A percentile compares a stretch with the other conserved stretches of the same genome.
Evolutionary conservation across 495 filamentous ascomycete genomes (phyloP).

Genomic region (Penicillium daleae): DNA sequence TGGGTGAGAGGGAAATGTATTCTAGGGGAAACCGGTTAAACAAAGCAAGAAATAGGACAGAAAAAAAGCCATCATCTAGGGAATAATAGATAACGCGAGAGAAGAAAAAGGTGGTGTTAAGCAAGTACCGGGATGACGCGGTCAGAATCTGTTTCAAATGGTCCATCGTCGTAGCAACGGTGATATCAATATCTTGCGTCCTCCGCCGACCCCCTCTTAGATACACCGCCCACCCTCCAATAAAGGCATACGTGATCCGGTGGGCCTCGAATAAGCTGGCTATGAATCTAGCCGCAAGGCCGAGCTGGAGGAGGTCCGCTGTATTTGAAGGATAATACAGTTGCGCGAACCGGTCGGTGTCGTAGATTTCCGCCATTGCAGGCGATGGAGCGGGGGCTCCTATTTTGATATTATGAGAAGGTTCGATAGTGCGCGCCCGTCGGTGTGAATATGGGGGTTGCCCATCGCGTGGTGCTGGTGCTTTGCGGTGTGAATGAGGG

Average conservation of each 20-base stretch:
- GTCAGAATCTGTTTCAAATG: constrained; percentile 27
- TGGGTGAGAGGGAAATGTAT: constrained; percentile 29
- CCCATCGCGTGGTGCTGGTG: constrained; percentile 12
- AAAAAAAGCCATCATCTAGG: not conserved
- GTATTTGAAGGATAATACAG: constrained; percentile 31
- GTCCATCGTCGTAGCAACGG: constrained; percentile 26
- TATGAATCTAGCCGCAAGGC: constrained; percentile 27
- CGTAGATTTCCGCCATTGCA: constrained; percentile 31
- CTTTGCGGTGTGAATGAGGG: not conserved
- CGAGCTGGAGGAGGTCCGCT: constrained; percentile 28
- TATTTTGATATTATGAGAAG: constrained; percentile 3
- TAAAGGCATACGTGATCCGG: constrained; percentile 30
- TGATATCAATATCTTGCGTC: constrained; percentile 30
- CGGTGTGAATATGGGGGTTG: constrained; percentile 11
- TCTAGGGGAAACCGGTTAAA: constrained; percentile 17
- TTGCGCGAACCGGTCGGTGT: constrained; percentile 31
- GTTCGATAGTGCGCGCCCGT: constrained; percentile 11
- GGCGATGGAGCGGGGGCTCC: constrained; percentile 1
- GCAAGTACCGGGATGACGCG: constrained; percentile 26
- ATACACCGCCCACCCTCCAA: constrained; percentile 30
- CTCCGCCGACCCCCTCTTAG: constrained; percentile 25
- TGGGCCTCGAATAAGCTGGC: constrained; percentile 25
- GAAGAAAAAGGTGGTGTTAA: not conserved
- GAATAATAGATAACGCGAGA: not conserved
- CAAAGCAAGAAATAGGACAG: not conserved